These are phyloP conservation scores for Colletotrichum liaoningense DNA, from an alignment of 2,329 filamentous ascomycete genomes.

Conservation along the genomic window DNA sequence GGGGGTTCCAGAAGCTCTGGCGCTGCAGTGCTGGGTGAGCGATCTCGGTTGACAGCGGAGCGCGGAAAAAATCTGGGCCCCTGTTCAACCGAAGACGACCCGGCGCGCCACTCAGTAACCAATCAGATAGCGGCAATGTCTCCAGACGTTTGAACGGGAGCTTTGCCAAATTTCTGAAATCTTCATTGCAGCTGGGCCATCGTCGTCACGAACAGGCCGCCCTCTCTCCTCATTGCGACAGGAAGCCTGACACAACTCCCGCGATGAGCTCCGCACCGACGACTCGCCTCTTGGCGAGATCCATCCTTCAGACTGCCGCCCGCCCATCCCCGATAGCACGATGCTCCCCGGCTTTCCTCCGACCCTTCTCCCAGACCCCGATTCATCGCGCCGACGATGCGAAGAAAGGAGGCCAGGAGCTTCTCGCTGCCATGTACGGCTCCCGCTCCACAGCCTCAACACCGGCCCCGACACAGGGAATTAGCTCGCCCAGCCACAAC, in stretches of 20 bases:
- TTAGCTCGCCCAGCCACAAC: conserved; percentile 41
- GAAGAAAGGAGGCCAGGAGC: conserved; percentile 29
- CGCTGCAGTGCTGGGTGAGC: conserved; percentile 40
- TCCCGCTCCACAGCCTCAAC: not conserved
- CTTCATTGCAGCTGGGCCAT: conserved; percentile 7
- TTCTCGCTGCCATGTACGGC: conserved; percentile 38
- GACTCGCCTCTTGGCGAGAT: conserved; percentile 56
- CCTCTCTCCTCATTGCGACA: conserved; percentile 15
- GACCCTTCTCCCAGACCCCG: conserved; percentile 54
- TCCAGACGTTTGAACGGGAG: conserved; percentile 20
- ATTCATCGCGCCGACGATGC: conserved; percentile 40
- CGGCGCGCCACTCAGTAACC: not conserved
- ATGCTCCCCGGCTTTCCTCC: conserved; percentile 40
- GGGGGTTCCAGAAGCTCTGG: conserved; percentile 22
- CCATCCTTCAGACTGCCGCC: conserved; percentile 45
- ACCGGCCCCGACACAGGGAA: too few species aligned
- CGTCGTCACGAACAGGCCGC: conserved; percentile 11
- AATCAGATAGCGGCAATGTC: conserved; percentile 13
- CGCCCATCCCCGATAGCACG: conserved; percentile 35
- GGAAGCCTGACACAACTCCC: conserved; percentile 43
- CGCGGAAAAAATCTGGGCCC: conserved; percentile 41
- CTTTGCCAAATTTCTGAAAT: conserved; percentile 31
- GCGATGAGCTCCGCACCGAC: conserved; percentile 57
- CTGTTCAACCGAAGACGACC: conserved; percentile 33
- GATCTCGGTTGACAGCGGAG: conserved; percentile 50